These are phyloP conservation scores for Hericium erinaceus DNA, from an alignment of 768 basidiomycete genomes.

Conservation along the genomic window DNA sequence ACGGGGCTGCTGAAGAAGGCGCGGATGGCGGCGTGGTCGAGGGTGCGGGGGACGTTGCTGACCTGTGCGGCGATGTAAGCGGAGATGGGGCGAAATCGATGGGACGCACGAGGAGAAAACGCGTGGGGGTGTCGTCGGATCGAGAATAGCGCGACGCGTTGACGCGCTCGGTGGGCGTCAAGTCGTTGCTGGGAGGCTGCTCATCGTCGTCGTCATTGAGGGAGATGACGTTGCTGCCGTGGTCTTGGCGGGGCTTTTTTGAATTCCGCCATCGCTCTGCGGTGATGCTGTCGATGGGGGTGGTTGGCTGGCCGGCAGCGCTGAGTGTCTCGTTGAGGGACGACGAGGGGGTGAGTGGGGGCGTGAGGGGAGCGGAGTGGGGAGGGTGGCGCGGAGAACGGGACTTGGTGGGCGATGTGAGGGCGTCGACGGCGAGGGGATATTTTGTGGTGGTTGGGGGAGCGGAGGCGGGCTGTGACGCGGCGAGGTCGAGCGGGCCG, in stretches of 20 bases:
- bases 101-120: constrained; percentile 20
- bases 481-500: constrained; percentile 25
- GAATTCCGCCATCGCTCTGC: constrained; percentile 2
- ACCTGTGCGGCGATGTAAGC: constrained; percentile 7
- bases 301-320: constrained; percentile 21
- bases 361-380: constrained; percentile 38
- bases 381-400: constrained; percentile 19
- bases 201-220: background rate
- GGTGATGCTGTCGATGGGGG: constrained; percentile 13
- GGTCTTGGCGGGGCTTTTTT: background rate
- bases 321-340: constrained; percentile 32
- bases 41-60: constrained; percentile 5
- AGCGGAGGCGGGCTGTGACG: background rate
- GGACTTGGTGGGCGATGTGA: constrained; percentile 8
- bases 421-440: constrained; percentile 15
- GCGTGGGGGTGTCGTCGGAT: constrained; percentile 13
- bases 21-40: constrained; percentile 10
- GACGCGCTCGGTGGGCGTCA: background rate
- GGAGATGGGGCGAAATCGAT: background rate
- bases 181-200: constrained; percentile 6
- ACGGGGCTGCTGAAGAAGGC: constrained; percentile 2
- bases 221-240: background rate
- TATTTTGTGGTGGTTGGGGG: constrained; percentile 1
- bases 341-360: constrained; percentile 64
- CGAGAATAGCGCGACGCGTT: background rate